Base-by-base conservation (phyloP, 2,329 filamentous ascomycete species). In the Sporothrix dimorphospora region DNA sequence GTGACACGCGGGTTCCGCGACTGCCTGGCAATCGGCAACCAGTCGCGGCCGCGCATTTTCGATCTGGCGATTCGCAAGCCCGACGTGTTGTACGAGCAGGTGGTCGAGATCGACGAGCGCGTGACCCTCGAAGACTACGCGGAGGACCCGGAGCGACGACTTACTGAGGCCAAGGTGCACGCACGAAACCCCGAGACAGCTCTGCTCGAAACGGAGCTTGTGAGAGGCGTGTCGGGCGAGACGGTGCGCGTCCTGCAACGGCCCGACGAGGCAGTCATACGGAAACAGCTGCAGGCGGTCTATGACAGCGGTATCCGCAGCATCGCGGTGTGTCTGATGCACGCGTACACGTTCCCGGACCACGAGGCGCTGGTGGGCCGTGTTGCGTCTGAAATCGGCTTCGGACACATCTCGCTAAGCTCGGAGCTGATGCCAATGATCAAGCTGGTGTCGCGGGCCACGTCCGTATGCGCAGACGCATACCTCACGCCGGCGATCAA, bases 51-150 rank as follows among this genome's bases (percentile, higher is more conserved):
- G 24, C 91, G 91, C 79, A 97, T 98, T 76, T 98, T 98, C 78
- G 94, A 97, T 79, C 84, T 98, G 61, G 92, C 92, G 21, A 97
- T 98, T 76, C 86, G 87, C 76, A 94, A 95, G 79, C 94, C 94
- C 0, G 94, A 97, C 76, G 92, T 97, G 8, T 83, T 98, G 6
- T 97, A 97, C 79, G 90, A 94, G 78, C 86, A 85, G 66, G 94
- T 98, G 0, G 85, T 97, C n/a, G 94, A 98, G 82, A 87, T 98
- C 55, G 92, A 97, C 74, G 94, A 98, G 85, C 86, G 94, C 49
- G 94, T 98, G 3, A 97, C 94, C 0, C 83, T 97, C 12, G 94
- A 98, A 79, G 94, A 97, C 79, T 97, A 97, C 77, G 93, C 94
- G 0, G 94, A 97, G 81, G 93, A 97, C 78, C 94, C 94, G 0